Percentiles rank a stretch among this genome's conserved stretches.
phyloP scores from a whole-genome alignment of 768 basidiomycete genomes.

The Kwoniella dejecticola region DNA sequence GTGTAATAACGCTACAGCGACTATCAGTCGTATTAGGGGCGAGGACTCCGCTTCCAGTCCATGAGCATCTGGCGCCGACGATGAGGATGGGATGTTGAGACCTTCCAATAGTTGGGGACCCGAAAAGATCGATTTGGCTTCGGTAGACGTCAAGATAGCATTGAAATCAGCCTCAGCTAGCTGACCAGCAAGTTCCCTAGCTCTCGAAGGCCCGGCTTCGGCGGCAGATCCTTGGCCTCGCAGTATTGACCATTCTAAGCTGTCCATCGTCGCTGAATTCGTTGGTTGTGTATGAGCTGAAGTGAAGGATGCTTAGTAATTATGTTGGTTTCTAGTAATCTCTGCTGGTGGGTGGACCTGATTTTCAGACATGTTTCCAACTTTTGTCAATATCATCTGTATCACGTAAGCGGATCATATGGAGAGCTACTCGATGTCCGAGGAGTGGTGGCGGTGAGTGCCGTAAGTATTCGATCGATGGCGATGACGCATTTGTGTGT shows the following conservation, averaged over 20 bases:
- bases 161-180: slow-evolving; percentile 56
- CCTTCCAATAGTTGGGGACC: slow-evolving; percentile 55
- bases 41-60: slow-evolving; percentile 61
- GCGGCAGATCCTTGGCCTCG: slow-evolving; percentile 16
- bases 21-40: slow-evolving; percentile 60
- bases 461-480: background rate
- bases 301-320: slow-evolving; percentile 10
- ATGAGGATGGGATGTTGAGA: slow-evolving; percentile 24
- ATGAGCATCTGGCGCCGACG: slow-evolving; percentile 33
- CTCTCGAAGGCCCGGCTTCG: slow-evolving; percentile 16
- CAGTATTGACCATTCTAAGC: slow-evolving; percentile 36
- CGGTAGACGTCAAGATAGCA: slow-evolving; percentile 56
- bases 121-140: slow-evolving; percentile 56
- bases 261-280: slow-evolving; percentile 23
- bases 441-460: slow-evolving; percentile 1
- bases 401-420: too few relatives aligned
- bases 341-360: background rate
- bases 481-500: slow-evolving; percentile 9
- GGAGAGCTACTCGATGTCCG: slow-evolving; percentile 2
- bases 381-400: slow-evolving; percentile 7
- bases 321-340: too few relatives aligned
- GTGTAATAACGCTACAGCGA: slow-evolving; percentile 80
- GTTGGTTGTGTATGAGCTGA: background rate
- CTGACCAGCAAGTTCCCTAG: slow-evolving; percentile 44
- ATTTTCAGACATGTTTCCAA: background rate